Percentiles rank a stretch among this genome's conserved stretches.
Evolutionary conservation across 805 yeast species (phyloP).

Genomic region (Metschnikowia matae): DNA sequence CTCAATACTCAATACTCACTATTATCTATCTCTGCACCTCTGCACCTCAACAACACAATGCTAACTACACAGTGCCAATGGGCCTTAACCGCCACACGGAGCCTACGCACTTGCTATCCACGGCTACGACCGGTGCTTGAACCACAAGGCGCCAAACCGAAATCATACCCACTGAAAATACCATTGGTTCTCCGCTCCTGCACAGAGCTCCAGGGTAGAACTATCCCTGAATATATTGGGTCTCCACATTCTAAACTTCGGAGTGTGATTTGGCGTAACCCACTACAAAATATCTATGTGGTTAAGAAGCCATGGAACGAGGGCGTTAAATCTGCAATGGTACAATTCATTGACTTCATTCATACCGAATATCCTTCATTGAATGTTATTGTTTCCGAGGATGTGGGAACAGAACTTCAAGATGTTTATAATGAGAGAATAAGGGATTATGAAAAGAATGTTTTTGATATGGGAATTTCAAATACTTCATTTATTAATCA

Average conservation of each 20-base stretch:
- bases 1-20: too few relatives aligned
- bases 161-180: not conserved
- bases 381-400: constrained; percentile 73
- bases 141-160: not conserved
- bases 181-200: constrained; percentile 10
- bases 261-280: constrained; percentile 64
- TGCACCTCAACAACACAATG: not conserved
- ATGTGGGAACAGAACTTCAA: constrained; percentile 67
- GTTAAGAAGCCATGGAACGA: constrained; percentile 83
- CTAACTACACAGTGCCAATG: not conserved
- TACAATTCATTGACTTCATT: constrained; percentile 57
- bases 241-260: constrained; percentile 59
- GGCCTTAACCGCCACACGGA: not conserved
- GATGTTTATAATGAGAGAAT: not conserved
- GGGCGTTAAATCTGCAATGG: constrained; percentile 61
- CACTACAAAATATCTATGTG: constrained; percentile 69
- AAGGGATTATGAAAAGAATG: too few relatives aligned
- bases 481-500: too few relatives aligned
- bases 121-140: not conserved
- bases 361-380: constrained; percentile 62
- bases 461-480: too few relatives aligned
- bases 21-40: too few relatives aligned
- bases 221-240: constrained; percentile 49
- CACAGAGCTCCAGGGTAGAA: constrained; percentile 9
- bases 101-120: not conserved